Evolutionary conservation across 2,329 filamentous ascomycete genomes (phyloP), one percentile per base, ranked within the genome.

Genomic region (Ophiostoma quercus): DNA sequence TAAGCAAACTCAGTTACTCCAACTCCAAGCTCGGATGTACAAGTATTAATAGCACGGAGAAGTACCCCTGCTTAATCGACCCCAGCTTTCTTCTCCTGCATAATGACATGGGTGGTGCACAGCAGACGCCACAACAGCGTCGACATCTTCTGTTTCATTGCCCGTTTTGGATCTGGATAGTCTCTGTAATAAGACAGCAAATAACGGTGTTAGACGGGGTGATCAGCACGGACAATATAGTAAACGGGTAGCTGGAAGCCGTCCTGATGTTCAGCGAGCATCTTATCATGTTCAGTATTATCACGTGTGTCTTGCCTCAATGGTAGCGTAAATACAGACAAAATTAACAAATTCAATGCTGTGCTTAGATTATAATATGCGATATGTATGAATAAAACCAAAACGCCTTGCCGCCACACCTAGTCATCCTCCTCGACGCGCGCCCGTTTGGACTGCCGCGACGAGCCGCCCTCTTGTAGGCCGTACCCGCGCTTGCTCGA

Each of bases 401-500:
- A 14, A 41, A 41, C 66, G 14, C 12, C 54, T 8, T 7, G n/a
- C 19, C 6, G 34, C 16, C 32, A 16, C 11, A 57, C 22, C 62
- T 65, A 65, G 3, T 86, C 83, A 47, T 84, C 82, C 39, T 94
- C 92, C 71, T 94, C 91, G 32, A 94, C 87, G 74, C 90, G 87
- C 29, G 90, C 90, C 75, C 91, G 87, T 83, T 97, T 97, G 67
- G 85, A 82, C 77, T 83, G 80, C 74, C 84, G 79, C 60, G 79
- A 84, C 11, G 72, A 60, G n/a, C 70, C 67, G 7, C 85, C 87
- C 0, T 85, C 89, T 74, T 92, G 89, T 71, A 95, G 80, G 0
- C 92, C 92, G 77, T 91, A 93, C 47, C 90, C 87, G 77, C 93
- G 89, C 80, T 91, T 92, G 37, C 67, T 29, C 12, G 66, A 41